Evolutionary conservation across 2,329 filamentous ascomycete genomes (phyloP).

Genomic region (Drechslera avenae): DNA sequence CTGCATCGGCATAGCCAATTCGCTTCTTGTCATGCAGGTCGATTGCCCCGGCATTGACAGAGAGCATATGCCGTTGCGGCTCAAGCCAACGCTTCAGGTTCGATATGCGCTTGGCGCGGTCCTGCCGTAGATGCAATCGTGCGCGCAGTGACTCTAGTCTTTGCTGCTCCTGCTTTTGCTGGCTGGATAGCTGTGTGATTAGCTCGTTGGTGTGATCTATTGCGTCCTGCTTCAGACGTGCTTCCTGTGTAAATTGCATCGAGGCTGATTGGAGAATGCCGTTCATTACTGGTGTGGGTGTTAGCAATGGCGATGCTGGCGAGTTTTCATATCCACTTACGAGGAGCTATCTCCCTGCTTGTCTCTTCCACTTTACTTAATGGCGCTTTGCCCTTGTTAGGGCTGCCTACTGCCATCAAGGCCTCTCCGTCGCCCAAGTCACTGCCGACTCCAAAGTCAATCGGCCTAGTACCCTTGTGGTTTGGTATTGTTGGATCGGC

Average conservation of each 20-base stretch:
- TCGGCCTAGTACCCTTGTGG: slow-evolving; percentile 81
- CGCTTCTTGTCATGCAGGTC: slow-evolving; percentile 51
- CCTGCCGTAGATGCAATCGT: slow-evolving; percentile 67
- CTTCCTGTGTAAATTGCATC: slow-evolving; percentile 76
- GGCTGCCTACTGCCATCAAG: slow-evolving; percentile 33
- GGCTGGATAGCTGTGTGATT: slow-evolving; percentile 78
- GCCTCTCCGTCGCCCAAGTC: slow-evolving; percentile 54
- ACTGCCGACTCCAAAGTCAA: slow-evolving; percentile 92
- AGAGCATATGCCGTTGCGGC: slow-evolving; percentile 65
- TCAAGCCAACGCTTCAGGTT: slow-evolving; percentile 79
- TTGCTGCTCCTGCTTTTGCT: slow-evolving; percentile 77
- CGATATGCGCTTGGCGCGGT: slow-evolving; percentile 69
- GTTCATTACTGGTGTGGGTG: slow-evolving; percentile 65
- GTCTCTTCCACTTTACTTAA: slow-evolving; percentile 67
- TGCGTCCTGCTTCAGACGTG: slow-evolving; percentile 80
- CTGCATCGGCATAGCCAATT: slow-evolving; percentile 56
- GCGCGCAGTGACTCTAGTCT: slow-evolving; percentile 72
- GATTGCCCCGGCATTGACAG: slow-evolving; percentile 48
- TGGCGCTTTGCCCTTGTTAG: slow-evolving; percentile 46
- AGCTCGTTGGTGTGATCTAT: slow-evolving; percentile 82
- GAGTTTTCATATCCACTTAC: slow-evolving; percentile 59
- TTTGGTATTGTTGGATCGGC: slow-evolving; percentile 93
- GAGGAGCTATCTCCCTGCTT: slow-evolving; percentile 77
- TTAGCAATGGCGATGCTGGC: neutral
- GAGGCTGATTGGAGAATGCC: slow-evolving; percentile 80